Percentiles rank a stretch among this genome's conserved stretches.
Evolutionary conservation across 2,329 filamentous ascomycete species (phyloP).

Genomic region (Diaporthe batatas): DNA sequence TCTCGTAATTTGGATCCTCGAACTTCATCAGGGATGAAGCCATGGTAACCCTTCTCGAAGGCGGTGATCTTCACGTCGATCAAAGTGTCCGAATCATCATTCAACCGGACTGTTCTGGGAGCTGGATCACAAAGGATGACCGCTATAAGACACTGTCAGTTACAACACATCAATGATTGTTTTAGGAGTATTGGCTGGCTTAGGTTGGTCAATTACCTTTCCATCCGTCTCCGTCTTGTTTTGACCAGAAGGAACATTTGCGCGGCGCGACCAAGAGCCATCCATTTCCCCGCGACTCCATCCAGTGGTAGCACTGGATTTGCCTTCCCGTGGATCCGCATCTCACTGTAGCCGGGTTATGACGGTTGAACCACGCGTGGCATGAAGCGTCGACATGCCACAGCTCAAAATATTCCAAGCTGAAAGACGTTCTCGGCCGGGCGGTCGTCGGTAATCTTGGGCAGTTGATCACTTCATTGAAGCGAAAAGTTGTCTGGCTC

Average conservation of each 20-base stretch:
- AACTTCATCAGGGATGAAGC: conserved; percentile 33
- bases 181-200: rapidly evolving
- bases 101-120: not conserved
- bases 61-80: conserved; percentile 3
- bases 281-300: not conserved
- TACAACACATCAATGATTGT: not conserved
- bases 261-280: conserved; percentile 36
- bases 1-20: not conserved
- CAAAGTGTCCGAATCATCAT: not conserved
- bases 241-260: conserved; percentile 38
- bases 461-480: conserved; percentile 39
- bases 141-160: conserved; percentile 20
- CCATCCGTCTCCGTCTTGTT: not conserved
- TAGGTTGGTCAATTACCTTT: not conserved
- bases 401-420: conserved; percentile 36
- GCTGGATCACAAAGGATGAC: conserved; percentile 31
- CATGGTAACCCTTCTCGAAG: conserved; percentile 35
- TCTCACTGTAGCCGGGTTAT: not conserved
- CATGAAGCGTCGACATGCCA: conserved; percentile 3
- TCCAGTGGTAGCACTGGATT: conserved; percentile 34
- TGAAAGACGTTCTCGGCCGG: conserved; percentile 4
- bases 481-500: conserved; percentile 38
- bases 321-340: conserved; percentile 31
- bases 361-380: not conserved
- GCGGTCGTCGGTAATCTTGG: conserved; percentile 20